Evolutionary conservation across 108 stramenopile genomes (phyloP).

Genomic region (Craspedostauros australis): DNA sequence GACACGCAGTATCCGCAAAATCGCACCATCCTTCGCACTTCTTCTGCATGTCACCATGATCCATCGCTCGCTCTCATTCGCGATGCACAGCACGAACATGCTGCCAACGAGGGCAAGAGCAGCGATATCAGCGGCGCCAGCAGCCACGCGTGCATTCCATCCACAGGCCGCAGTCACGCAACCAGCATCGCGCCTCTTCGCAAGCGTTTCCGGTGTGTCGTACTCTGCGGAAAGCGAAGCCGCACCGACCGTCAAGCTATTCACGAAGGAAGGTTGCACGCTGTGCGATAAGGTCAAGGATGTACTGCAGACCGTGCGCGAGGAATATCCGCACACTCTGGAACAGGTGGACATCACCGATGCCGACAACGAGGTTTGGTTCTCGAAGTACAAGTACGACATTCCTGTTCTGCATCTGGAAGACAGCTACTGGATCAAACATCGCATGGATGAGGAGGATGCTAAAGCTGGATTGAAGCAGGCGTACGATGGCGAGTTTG

Average conservation of each 20-base stretch:
- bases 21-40: too few species aligned
- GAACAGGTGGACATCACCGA: constrained; percentile 80
- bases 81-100: too few species aligned
- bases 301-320: constrained; percentile 40
- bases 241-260: constrained; percentile 48
- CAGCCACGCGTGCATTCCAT: too few species aligned
- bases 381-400: constrained; percentile 76
- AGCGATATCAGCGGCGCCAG: too few species aligned
- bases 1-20: too few species aligned
- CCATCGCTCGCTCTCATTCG: too few species aligned
- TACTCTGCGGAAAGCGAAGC: constrained; percentile 23
- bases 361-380: constrained; percentile 49
- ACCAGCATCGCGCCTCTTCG: constrained; percentile 21
- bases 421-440: constrained; percentile 74
- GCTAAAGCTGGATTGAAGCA: constrained; percentile 40
- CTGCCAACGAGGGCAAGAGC: too few species aligned
- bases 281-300: constrained; percentile 78
- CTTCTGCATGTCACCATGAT: too few species aligned
- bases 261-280: constrained; percentile 80
- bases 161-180: too few species aligned
- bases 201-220: constrained; percentile 58
- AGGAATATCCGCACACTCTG: constrained; percentile 60
- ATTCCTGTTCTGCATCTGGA: constrained; percentile 78
- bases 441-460: constrained; percentile 50
- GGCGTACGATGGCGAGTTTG: constrained; percentile 45